These are phyloP conservation scores for Trichoderma citrinoviride DNA, from an alignment of 2,329 filamentous ascomycete genomes.

Conservation along the genomic window DNA sequence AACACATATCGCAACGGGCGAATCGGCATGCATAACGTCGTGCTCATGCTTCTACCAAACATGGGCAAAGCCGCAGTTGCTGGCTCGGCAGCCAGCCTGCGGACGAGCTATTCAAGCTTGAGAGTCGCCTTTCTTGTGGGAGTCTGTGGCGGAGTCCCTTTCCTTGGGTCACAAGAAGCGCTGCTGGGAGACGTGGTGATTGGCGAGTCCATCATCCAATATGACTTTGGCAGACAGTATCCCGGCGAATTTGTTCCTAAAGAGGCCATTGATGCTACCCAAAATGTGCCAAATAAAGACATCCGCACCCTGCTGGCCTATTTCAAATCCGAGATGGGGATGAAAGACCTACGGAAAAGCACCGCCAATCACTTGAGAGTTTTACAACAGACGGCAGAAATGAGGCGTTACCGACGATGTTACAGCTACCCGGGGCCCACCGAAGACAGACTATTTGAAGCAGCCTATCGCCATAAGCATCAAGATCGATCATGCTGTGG, in stretches of 20 bases:
- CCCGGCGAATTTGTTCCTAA: constrained; percentile 28
- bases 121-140: constrained; percentile 25
- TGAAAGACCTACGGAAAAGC: background rate
- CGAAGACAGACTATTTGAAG: background rate
- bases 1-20: constrained; percentile 31
- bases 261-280: constrained; percentile 23
- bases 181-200: constrained; percentile 33
- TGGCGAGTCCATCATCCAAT: constrained; percentile 31
- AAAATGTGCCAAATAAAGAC: constrained; percentile 25
- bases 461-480: background rate
- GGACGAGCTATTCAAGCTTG: constrained; percentile 24
- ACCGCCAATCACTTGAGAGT: background rate
- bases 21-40: constrained; percentile 27
- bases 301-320: constrained; percentile 29
- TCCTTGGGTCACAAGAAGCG: constrained; percentile 18
- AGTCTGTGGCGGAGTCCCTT: constrained; percentile 27
- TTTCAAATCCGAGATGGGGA: constrained; percentile 14
- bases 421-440: background rate
- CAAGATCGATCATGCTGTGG: background rate
- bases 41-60: constrained; percentile 27
- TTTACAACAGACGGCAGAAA: constrained; percentile 1
- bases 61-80: constrained; percentile 26
- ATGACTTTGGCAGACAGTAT: constrained; percentile 31
- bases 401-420: background rate
- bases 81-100: background rate